Evolutionary conservation across 2,329 filamentous ascomycete species (phyloP).

Genomic region (Fragosphaeria purpurea): DNA sequence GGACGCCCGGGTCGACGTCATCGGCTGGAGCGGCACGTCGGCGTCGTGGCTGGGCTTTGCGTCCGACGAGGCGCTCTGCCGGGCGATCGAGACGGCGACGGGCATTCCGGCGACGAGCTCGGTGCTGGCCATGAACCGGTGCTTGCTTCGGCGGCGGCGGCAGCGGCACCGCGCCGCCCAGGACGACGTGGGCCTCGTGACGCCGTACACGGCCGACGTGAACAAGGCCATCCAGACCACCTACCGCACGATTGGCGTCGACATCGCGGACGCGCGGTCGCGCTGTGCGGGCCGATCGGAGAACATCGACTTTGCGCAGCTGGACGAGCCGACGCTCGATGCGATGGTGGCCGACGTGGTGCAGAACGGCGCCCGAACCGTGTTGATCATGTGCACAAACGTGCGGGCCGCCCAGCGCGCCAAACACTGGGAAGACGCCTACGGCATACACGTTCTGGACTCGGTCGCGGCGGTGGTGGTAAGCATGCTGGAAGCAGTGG

Average conservation of each 20-base stretch:
- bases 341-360: slow-evolving; percentile 17
- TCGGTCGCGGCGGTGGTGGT: slow-evolving; percentile 31
- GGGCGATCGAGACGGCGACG: slow-evolving; percentile 24
- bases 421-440: slow-evolving; percentile 25
- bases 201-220: slow-evolving; percentile 31
- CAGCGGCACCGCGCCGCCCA: slow-evolving; percentile 11
- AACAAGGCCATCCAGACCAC: slow-evolving; percentile 26
- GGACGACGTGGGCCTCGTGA: slow-evolving; percentile 24
- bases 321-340: slow-evolving; percentile 18
- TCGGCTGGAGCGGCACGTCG: slow-evolving; percentile 28
- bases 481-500: slow-evolving; percentile 23
- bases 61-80: slow-evolving; percentile 28
- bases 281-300: slow-evolving; percentile 15
- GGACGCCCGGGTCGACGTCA: slow-evolving; percentile 27
- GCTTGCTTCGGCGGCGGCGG: background rate
- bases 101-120: slow-evolving; percentile 30
- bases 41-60: slow-evolving; percentile 30
- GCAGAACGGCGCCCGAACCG: slow-evolving; percentile 18
- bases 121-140: slow-evolving; percentile 27
- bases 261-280: slow-evolving; percentile 19
- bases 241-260: slow-evolving; percentile 23
- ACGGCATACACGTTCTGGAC: slow-evolving; percentile 28
- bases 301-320: slow-evolving; percentile 27
- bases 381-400: slow-evolving; percentile 35
- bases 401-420: slow-evolving; percentile 28